A percentile compares a stretch with the other conserved stretches of the same genome.
Evolutionary conservation across 257 asterid species (phyloP).

Genomic region (Rubia yunnanensis): DNA sequence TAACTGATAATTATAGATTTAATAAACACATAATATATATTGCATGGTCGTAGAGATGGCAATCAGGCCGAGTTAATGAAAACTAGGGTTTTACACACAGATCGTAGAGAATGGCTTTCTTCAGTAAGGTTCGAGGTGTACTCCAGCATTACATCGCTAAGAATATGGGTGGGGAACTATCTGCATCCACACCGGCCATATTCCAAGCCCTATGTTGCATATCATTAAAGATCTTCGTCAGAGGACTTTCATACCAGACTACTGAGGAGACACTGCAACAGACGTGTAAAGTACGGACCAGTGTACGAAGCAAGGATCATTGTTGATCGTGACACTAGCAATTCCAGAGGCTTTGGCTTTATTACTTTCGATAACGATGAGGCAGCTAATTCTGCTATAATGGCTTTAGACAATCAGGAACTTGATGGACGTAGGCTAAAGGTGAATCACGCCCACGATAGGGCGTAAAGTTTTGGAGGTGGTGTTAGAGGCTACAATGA

Average conservation of each 20-base stretch:
- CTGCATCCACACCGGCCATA: constrained; percentile 47
- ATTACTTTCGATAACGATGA: constrained; percentile 48
- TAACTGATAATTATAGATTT: too few species aligned
- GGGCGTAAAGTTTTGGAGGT: constrained; percentile 36
- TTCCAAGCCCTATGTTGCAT: constrained; percentile 68
- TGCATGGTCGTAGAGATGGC: too few species aligned
- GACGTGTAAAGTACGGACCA: constrained; percentile 61
- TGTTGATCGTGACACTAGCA: constrained; percentile 65
- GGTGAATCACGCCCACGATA: constrained; percentile 69
- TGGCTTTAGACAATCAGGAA: constrained; percentile 84
- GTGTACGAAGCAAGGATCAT: constrained; percentile 70
- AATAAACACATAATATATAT: too few species aligned
- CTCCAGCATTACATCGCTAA: constrained; percentile 39
- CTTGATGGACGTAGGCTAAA: constrained; percentile 66
- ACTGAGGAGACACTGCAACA: constrained; percentile 50
- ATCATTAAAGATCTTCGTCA: constrained; percentile 73
- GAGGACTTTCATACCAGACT: constrained; percentile 67
- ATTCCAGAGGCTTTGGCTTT: constrained; percentile 88
- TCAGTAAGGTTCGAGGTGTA: constrained; percentile 54
- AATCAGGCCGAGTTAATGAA: too few species aligned
- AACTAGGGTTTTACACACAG: constrained; percentile 14
- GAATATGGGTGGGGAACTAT: constrained; percentile 32
- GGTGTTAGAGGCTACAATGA: constrained; percentile 32
- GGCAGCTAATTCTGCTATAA: constrained; percentile 84
- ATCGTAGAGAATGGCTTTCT: constrained; percentile 57